Conservation (phyloP, 2,329 filamentous ascomycete genomes). For the Beauveria rudraprayagi region DNA sequence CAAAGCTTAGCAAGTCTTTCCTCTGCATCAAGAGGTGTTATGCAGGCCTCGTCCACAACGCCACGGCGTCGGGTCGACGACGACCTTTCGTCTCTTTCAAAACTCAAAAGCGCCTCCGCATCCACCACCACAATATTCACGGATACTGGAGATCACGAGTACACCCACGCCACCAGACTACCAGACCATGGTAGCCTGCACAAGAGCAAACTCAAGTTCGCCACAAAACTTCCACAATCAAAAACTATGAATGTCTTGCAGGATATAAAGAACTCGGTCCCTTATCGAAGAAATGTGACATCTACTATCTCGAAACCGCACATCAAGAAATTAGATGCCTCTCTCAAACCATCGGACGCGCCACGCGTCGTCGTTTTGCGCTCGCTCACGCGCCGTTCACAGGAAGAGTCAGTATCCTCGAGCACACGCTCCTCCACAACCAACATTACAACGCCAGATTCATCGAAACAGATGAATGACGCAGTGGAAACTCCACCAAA, state of each 20-base stretch:
- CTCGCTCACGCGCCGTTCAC: constrained; percentile 14
- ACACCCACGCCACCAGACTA: not conserved
- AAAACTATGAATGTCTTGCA: constrained; percentile 37
- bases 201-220: constrained; percentile 6
- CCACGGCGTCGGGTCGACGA: not conserved
- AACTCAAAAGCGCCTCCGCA: not conserved
- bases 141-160: not conserved
- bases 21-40: not conserved
- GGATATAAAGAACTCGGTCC: constrained; percentile 37
- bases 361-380: constrained; percentile 11
- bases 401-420: constrained; percentile 17
- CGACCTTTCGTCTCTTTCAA: not conserved
- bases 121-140: not conserved
- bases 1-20: constrained; percentile 1
- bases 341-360: not conserved
- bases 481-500: not conserved
- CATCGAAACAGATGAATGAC: not conserved
- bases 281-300: constrained; percentile 19
- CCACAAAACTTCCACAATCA: constrained; percentile 32
- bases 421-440: constrained; percentile 12
- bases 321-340: not conserved
- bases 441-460: constrained; percentile 8
- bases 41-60: not conserved
- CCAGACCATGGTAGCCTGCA: not conserved
- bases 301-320: not conserved